These are phyloP conservation scores for Peronospora farinosa DNA, from an alignment of 352 stramenopile genomes.

Conservation along the genomic window DNA sequence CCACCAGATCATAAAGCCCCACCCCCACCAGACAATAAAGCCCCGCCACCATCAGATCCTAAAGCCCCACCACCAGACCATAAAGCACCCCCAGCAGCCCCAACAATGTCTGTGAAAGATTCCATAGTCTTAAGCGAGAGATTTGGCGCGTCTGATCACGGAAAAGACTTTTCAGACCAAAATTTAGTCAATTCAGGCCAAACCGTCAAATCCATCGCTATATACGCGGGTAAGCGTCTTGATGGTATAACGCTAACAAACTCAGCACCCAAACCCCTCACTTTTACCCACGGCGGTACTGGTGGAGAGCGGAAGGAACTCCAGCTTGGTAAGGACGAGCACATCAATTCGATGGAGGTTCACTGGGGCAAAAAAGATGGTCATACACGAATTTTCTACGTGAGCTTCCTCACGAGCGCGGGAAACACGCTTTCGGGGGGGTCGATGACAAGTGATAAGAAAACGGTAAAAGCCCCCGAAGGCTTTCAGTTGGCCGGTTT, in stretches of 20 bases:
- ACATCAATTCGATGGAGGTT: slow-evolving; percentile 28
- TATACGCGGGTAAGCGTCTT: slow-evolving; percentile 16
- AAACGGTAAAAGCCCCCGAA: slow-evolving; percentile 1
- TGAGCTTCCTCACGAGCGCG: slow-evolving; percentile 22
- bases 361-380: slow-evolving; percentile 23
- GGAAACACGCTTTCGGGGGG: slow-evolving; percentile 20
- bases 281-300: slow-evolving; percentile 22
- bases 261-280: slow-evolving; percentile 6
- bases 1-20: too few species aligned
- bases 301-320: slow-evolving; percentile 12
- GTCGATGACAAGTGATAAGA: neutral
- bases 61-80: too few species aligned
- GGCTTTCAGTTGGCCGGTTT: slow-evolving; percentile 7
- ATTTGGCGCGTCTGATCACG: slow-evolving; percentile 20
- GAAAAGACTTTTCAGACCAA: slow-evolving; percentile 23
- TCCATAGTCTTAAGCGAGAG: slow-evolving; percentile 17
- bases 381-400: slow-evolving; percentile 20
- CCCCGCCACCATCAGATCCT: too few species aligned
- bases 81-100: neutral
- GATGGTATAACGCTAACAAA: slow-evolving; percentile 21
- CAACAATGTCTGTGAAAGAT: slow-evolving; percentile 17
- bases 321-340: slow-evolving; percentile 12
- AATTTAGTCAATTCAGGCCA: slow-evolving; percentile 25
- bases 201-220: slow-evolving; percentile 17
- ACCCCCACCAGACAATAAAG: too few species aligned